phyloP scores from a whole-genome alignment of 441 rosid genomes.

The Syzygium malaccense region DNA sequence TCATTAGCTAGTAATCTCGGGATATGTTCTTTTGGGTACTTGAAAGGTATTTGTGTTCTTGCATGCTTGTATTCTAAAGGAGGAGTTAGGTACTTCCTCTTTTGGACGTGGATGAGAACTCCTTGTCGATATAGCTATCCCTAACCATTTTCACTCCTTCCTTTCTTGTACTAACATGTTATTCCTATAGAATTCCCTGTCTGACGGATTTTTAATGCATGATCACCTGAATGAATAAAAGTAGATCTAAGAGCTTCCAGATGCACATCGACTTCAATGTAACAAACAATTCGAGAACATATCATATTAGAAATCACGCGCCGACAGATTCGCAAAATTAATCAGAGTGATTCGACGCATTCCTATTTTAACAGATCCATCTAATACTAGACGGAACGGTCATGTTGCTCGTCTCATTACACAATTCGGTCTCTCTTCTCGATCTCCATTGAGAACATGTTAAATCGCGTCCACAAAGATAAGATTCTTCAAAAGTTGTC shows the following conservation, averaged over 20 bases:
- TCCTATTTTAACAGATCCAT: neutral
- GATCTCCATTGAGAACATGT: neutral
- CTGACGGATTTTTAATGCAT: neutral
- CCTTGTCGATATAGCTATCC: neutral
- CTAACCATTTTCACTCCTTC: neutral
- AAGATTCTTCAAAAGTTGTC: neutral
- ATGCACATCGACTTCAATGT: neutral
- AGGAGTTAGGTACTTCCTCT: neutral
- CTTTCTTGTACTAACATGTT: neutral
- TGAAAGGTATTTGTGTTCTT: neutral
- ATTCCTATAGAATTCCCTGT: neutral
- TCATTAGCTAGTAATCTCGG: neutral
- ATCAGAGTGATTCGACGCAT: neutral
- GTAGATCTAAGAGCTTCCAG: neutral
- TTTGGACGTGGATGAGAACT: neutral
- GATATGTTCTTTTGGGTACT: neutral
- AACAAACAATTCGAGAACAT: neutral
- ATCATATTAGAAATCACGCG: fast-evolving
- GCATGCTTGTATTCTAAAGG: neutral
- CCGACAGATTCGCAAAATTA: fast-evolving
- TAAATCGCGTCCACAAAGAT: neutral
- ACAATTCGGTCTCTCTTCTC: neutral
- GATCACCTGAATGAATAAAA: neutral
- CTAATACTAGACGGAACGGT: neutral
- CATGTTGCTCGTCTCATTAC: neutral